phyloP scores from a whole-genome alignment of 2,329 filamentous ascomycete genomes.

The Pseudocercospora fuligena region DNA sequence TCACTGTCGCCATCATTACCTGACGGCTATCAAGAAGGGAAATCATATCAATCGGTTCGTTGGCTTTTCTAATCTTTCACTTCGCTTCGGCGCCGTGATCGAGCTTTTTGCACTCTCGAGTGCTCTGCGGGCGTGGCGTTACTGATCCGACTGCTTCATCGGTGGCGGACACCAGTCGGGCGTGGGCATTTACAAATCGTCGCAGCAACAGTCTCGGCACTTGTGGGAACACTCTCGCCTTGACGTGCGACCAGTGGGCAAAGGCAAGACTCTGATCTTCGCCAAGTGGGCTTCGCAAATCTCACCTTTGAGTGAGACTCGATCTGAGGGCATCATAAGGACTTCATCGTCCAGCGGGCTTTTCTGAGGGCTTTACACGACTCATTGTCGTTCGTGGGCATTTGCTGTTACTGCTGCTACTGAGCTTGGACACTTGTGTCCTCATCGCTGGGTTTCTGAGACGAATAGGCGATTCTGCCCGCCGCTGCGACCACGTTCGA shows the following conservation, averaged over 20 bases:
- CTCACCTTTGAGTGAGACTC: slow-evolving; percentile 33
- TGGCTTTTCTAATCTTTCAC: slow-evolving; percentile 35
- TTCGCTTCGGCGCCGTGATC: slow-evolving; percentile 32
- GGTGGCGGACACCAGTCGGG: slow-evolving; percentile 27
- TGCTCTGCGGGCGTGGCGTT: slow-evolving; percentile 33
- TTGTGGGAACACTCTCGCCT: slow-evolving; percentile 59
- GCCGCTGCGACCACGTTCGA: slow-evolving; percentile 20
- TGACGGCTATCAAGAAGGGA: slow-evolving; percentile 1
- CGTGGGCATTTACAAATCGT: slow-evolving; percentile 34
- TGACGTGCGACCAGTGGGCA: slow-evolving; percentile 52
- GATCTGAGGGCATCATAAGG: slow-evolving; percentile 41
- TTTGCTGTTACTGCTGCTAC: slow-evolving; percentile 39
- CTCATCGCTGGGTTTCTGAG: slow-evolving; percentile 44
- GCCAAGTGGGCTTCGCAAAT: slow-evolving; percentile 39
- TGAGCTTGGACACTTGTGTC: slow-evolving; percentile 49
- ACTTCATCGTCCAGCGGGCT: slow-evolving; percentile 39
- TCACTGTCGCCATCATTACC: slow-evolving; percentile 18
- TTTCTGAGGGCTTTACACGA: slow-evolving; percentile 42
- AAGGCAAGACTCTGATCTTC: slow-evolving; percentile 40
- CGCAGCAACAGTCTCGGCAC: slow-evolving; percentile 47
- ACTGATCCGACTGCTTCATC: slow-evolving; percentile 27
- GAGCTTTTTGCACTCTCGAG: slow-evolving; percentile 30
- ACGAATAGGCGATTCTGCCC: slow-evolving; percentile 36
- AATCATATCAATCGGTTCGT: slow-evolving; percentile 33
- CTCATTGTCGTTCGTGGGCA: slow-evolving; percentile 40